A percentile compares a stretch with the other conserved stretches of the same genome.
These are phyloP conservation scores for Melampsora larici-populina DNA, from an alignment of 1,284 basidiomycete species.

Conservation along the genomic window DNA sequence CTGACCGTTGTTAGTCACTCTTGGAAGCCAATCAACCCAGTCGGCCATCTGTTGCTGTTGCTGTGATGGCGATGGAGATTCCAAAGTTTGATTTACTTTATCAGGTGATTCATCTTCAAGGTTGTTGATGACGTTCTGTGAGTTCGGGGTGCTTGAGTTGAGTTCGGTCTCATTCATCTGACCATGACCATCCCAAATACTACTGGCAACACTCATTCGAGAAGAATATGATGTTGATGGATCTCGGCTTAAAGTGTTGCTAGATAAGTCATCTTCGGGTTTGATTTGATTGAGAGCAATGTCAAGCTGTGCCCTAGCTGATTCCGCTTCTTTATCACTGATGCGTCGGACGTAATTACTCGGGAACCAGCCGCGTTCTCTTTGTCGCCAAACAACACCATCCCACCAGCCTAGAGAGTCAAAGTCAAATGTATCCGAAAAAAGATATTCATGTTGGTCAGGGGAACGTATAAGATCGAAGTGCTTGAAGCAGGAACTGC, in stretches of 20 bases:
- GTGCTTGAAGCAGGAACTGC: not conserved
- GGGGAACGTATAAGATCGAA: not conserved
- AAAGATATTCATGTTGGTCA: not conserved
- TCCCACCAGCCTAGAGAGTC: slow-evolving; percentile 84
- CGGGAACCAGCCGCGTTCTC: slow-evolving; percentile 93
- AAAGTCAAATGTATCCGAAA: not conserved
- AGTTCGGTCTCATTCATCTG: not conserved
- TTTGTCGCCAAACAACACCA: slow-evolving; percentile 68
- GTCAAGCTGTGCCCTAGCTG: slow-evolving; percentile 52
- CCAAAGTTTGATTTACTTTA: not conserved
- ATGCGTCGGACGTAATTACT: slow-evolving; percentile 86
- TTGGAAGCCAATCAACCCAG: slow-evolving; percentile 50
- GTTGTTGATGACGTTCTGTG: not conserved
- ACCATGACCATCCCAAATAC: slow-evolving; percentile 9
- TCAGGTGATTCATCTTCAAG: not conserved
- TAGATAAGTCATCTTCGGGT: not conserved
- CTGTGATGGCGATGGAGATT: slow-evolving; percentile 6
- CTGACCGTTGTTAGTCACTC: slow-evolving; percentile 56
- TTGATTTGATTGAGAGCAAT: slow-evolving; percentile 6
- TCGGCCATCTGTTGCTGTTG: slow-evolving; percentile 18
- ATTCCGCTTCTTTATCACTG: slow-evolving; percentile 65
- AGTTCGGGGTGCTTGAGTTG: not conserved
- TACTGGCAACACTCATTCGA: slow-evolving; percentile 10
- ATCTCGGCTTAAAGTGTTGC: slow-evolving; percentile 4
- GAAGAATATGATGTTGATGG: slow-evolving; percentile 2